Evolutionary conservation across 345 rosid genomes (phyloP).

Genomic region (Isatis tinctoria): DNA sequence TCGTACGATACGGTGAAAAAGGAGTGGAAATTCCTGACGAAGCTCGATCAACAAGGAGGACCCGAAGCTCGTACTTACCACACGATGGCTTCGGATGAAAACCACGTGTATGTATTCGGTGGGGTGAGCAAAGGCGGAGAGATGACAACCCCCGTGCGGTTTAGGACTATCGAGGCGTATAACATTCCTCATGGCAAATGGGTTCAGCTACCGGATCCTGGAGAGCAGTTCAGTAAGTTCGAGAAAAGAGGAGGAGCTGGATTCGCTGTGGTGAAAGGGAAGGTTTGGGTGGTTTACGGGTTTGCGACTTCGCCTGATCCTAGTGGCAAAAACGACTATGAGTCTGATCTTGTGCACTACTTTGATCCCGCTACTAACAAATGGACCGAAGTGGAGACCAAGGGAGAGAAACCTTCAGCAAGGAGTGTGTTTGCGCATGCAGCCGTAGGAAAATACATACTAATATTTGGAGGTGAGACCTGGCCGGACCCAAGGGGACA

Average conservation of each 20-base stretch:
- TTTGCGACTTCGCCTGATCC: conserved; percentile 1
- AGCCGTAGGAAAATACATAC: background rate
- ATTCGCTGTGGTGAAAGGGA: background rate
- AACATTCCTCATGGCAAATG: background rate
- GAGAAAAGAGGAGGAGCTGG: conserved; percentile 2
- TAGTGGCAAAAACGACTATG: background rate
- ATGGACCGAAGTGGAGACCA: conserved; percentile 16
- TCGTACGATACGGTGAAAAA: background rate
- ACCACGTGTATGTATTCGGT: conserved; percentile 5
- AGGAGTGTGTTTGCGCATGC: conserved; percentile 14
- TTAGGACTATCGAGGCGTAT: background rate
- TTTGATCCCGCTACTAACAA: background rate
- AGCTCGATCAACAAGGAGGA: background rate
- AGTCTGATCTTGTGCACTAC: background rate
- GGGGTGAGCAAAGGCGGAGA: background rate
- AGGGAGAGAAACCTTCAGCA: background rate
- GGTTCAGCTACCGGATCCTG: conserved; percentile 9
- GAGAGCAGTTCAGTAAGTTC: background rate
- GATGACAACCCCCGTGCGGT: background rate
- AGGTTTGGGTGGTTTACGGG: conserved; percentile 18
- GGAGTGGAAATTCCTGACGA: conserved; percentile 6
- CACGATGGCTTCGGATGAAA: background rate
- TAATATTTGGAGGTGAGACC: conserved; percentile 14
- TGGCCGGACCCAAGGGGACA: background rate
- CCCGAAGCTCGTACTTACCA: background rate